Conservation (phyloP, 768 basidiomycete genomes). For the Lactifluus hygrophoroides region DNA sequence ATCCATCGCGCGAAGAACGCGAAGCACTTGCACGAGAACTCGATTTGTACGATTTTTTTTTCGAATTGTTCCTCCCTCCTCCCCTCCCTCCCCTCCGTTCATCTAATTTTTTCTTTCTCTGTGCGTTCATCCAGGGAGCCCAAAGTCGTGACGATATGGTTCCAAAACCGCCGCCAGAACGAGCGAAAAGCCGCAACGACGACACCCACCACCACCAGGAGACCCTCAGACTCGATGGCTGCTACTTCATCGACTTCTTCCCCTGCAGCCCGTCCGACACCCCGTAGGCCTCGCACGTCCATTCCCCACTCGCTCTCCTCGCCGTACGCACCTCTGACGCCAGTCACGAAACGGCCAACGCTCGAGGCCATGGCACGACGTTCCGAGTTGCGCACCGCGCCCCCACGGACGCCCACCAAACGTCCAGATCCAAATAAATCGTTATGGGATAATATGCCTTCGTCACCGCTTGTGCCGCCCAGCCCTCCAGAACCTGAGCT, state of each 20-base stretch:
- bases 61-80: not conserved
- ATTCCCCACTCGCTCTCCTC: slow-evolving; percentile 6
- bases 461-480: slow-evolving; percentile 15
- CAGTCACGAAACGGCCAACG: slow-evolving; percentile 22
- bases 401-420: slow-evolving; percentile 22
- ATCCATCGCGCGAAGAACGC: slow-evolving; percentile 21
- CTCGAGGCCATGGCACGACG: slow-evolving; percentile 30
- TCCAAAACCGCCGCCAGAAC: slow-evolving; percentile 30
- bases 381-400: slow-evolving; percentile 24
- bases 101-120: not conserved
- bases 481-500: slow-evolving; percentile 24
- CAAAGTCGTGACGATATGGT: slow-evolving; percentile 30
- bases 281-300: slow-evolving; percentile 1
- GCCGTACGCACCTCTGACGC: slow-evolving; percentile 14
- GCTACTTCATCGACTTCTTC: not conserved
- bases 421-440: slow-evolving; percentile 19
- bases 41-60: slow-evolving; percentile 6
- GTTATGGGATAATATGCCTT: slow-evolving; percentile 19
- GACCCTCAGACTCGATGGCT: too few species aligned
- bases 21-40: slow-evolving; percentile 17
- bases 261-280: not conserved
- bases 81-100: too few species aligned
- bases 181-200: slow-evolving; percentile 19
- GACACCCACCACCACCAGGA: too few species aligned
- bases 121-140: slow-evolving; percentile 19